A percentile compares a stretch with the other conserved stretches of the same genome.
Conservation (phyloP, 2,329 filamentous ascomycete genomes). For the Fusarium irregulare region DNA sequence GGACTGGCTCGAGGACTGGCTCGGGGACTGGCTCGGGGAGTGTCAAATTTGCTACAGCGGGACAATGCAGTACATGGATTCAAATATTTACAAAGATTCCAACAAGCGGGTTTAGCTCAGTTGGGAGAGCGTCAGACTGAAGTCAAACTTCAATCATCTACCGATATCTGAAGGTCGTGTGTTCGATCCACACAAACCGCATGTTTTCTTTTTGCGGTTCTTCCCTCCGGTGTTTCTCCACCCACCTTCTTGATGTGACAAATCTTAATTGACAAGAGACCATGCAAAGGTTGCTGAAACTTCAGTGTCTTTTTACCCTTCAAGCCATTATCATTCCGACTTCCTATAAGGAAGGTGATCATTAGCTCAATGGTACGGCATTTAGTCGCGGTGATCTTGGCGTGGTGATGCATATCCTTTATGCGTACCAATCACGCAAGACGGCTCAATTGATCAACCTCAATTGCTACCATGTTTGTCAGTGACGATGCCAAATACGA, state of each 20-base stretch:
- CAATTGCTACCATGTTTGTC: background rate
- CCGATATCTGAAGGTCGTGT: slow-evolving; percentile 46
- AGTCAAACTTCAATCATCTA: slow-evolving; percentile 36
- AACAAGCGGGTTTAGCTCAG: slow-evolving; percentile 37
- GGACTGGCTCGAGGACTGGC: too few relatives aligned
- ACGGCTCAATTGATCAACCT: background rate
- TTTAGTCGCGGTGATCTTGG: background rate
- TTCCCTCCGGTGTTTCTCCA: too few relatives aligned
- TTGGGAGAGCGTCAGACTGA: slow-evolving; percentile 44
- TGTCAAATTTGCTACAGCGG: too few relatives aligned
- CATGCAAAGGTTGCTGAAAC: too few relatives aligned
- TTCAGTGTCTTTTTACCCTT: too few relatives aligned
- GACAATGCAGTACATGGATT: accelerated
- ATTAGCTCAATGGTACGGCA: background rate
- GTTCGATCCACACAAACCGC: slow-evolving; percentile 47
- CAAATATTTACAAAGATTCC: accelerated
- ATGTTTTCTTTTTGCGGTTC: background rate
- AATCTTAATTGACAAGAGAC: too few relatives aligned
- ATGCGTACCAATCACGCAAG: background rate
- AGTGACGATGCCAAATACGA: background rate
- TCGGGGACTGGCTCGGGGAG: too few relatives aligned
- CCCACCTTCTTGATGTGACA: too few relatives aligned
- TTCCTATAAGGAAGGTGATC: background rate
- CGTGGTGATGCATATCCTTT: background rate
- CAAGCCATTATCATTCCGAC: too few relatives aligned